These are phyloP conservation scores for Cantharellus cinnabarinus DNA, from an alignment of 768 basidiomycete species.

Conservation along the genomic window DNA sequence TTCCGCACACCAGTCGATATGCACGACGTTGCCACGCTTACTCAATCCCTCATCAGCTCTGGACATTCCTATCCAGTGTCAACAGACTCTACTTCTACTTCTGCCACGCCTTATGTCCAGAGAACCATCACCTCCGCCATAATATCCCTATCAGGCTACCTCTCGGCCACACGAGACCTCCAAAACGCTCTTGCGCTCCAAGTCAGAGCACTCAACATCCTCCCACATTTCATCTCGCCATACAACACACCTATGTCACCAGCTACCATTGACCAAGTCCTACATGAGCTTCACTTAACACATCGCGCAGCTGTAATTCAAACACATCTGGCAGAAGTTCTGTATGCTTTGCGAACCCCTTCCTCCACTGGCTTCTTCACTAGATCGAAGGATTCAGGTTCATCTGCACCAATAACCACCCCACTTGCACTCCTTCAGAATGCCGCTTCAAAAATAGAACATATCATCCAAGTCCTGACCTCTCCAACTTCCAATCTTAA, in stretches of 20 bases:
- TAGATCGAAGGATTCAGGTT: not conserved
- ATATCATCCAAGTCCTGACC: slow-evolving; percentile 7
- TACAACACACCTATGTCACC: too few species aligned
- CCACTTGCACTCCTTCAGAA: not conserved
- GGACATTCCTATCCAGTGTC: not conserved
- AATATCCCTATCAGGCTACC: slow-evolving; percentile 51
- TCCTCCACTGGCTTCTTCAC: not conserved
- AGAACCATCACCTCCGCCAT: slow-evolving; percentile 39
- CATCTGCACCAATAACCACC: not conserved
- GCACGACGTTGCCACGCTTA: not conserved
- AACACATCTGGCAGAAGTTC: slow-evolving; percentile 53
- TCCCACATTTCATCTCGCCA: too few species aligned
- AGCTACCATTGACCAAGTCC: too few species aligned
- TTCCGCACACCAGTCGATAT: not conserved
- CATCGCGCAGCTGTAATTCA: slow-evolving; percentile 58
- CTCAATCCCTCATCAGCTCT: not conserved
- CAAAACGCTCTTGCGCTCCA: slow-evolving; percentile 35
- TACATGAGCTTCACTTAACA: not conserved
- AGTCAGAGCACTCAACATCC: slow-evolving; percentile 25
- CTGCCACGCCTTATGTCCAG: slow-evolving; percentile 17
- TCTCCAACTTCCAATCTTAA: slow-evolving; percentile 32
- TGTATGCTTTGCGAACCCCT: slow-evolving; percentile 21
- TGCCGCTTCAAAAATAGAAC: not conserved
- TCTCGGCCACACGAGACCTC: slow-evolving; percentile 38
- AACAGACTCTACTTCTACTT: slow-evolving; percentile 11